Conservation (phyloP, 2,329 filamentous ascomycete species). For the Colletotrichum abscissum region DNA sequence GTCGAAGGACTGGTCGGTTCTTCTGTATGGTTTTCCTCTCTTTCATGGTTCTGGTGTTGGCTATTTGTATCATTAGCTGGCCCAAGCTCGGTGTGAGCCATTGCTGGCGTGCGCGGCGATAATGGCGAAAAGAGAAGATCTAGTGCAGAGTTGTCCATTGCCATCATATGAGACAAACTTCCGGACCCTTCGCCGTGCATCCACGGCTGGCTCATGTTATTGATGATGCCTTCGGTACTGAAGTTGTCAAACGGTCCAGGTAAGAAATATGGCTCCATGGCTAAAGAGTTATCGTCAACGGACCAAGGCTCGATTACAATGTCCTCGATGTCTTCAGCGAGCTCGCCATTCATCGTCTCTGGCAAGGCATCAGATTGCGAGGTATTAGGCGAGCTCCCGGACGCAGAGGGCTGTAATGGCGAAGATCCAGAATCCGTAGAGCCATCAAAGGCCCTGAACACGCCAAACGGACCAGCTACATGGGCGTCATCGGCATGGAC, state of each 20-base stretch:
- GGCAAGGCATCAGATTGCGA: background rate
- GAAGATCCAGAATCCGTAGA: background rate
- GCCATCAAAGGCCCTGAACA: constrained; percentile 24
- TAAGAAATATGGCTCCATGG: constrained; percentile 5
- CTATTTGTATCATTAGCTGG: background rate
- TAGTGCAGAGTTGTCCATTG: constrained; percentile 3
- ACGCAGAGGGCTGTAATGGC: background rate
- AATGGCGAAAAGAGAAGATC: background rate
- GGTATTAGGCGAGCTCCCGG: background rate
- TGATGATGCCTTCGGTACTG: background rate
- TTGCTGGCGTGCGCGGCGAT: background rate
- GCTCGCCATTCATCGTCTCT: background rate
- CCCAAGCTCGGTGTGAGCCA: background rate
- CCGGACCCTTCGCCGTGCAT: constrained; percentile 7
- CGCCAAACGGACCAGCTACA: constrained; percentile 35
- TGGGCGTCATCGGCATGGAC: background rate
- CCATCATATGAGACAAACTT: constrained; percentile 6
- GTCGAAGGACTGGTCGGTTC: background rate
- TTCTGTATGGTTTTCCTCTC: background rate
- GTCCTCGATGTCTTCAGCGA: constrained; percentile 3
- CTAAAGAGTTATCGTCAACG: background rate
- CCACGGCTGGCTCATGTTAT: constrained; percentile 7
- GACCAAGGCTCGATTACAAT: constrained; percentile 18
- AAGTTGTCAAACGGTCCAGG: background rate
- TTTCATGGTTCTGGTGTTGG: background rate